A percentile compares a stretch with the other conserved stretches of the same genome.
phyloP scores from a whole-genome alignment of 495 filamentous ascomycete species.

The Penicillium odoratum region DNA sequence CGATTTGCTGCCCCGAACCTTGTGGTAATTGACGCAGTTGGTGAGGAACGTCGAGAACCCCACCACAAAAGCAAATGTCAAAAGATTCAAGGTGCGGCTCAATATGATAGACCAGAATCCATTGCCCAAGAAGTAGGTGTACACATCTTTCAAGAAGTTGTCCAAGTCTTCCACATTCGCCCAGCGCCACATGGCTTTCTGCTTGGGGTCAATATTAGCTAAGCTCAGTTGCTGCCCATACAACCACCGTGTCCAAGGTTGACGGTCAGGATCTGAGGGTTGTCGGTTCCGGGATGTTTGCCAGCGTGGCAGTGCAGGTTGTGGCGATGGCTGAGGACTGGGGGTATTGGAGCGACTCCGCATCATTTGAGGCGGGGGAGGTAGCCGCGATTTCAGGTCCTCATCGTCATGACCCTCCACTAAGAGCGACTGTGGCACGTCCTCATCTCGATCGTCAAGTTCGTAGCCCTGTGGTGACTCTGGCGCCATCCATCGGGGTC shows the following conservation, averaged over 20 bases:
- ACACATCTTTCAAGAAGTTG: constrained; percentile 86
- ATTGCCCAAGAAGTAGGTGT: constrained; percentile 80
- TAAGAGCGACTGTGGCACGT: constrained; percentile 86
- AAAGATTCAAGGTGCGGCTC: constrained; percentile 64
- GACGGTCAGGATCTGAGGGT: constrained; percentile 35
- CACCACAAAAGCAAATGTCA: constrained; percentile 81
- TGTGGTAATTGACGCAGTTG: constrained; percentile 81
- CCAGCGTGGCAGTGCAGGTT: constrained; percentile 59
- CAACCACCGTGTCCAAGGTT: constrained; percentile 34
- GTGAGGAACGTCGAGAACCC: constrained; percentile 81
- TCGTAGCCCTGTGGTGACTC: constrained; percentile 35
- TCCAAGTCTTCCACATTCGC: constrained; percentile 91
- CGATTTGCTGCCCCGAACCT: constrained; percentile 70
- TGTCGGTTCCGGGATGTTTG: constrained; percentile 63
- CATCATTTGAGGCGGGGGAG: constrained; percentile 37
- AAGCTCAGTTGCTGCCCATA: constrained; percentile 41
- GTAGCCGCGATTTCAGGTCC: constrained; percentile 34
- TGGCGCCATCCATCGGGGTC: constrained; percentile 36
- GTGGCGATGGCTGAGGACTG: constrained; percentile 49
- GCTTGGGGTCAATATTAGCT: constrained; percentile 62
- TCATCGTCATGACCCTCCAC: constrained; percentile 61
- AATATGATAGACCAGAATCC: constrained; percentile 90
- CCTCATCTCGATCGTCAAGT: constrained; percentile 81
- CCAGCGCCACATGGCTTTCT: constrained; percentile 94
- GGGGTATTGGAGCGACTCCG: constrained; percentile 25